phyloP scores from a whole-genome alignment of 2,329 filamentous ascomycete genomes.

The Aspergillus sp. region DNA sequence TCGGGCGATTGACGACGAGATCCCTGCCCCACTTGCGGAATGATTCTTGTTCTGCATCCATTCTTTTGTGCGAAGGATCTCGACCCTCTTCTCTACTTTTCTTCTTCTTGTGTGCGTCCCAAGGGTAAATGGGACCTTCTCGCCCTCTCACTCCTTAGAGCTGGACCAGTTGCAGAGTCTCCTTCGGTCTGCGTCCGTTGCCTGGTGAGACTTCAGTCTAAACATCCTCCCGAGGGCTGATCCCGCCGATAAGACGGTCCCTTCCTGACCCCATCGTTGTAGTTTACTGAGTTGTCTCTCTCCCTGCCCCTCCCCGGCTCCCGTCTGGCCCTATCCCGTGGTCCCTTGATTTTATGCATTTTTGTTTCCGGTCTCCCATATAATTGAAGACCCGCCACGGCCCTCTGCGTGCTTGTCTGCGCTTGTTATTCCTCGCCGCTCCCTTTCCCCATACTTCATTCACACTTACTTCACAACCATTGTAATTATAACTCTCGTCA shows the following conservation, averaged over 20 bases:
- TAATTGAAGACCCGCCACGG: neutral
- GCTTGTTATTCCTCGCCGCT: neutral
- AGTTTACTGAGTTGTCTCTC: constrained; percentile 20
- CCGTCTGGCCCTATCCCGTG: constrained; percentile 6
- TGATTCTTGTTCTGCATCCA: constrained; percentile 14
- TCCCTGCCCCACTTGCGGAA: constrained; percentile 21
- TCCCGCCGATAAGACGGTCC: constrained; percentile 20
- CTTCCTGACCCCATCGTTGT: constrained; percentile 18
- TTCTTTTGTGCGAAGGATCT: constrained; percentile 8
- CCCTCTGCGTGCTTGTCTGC: neutral
- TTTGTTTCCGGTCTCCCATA: neutral
- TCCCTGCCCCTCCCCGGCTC: constrained; percentile 19
- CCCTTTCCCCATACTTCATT: neutral
- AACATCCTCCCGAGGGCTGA: constrained; percentile 21
- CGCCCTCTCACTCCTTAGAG: neutral
- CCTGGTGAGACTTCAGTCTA: constrained; percentile 13
- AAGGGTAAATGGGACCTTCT: neutral
- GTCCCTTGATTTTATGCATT: neutral
- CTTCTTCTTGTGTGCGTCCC: constrained; percentile 4
- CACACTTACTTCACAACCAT: neutral
- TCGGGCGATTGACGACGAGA: constrained; percentile 12
- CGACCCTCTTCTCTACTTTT: neutral
- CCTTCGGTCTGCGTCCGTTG: neutral
- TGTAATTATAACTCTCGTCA: neutral
- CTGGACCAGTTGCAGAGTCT: neutral